These are phyloP conservation scores for Fusarium cicatricum DNA, from an alignment of 2,329 filamentous ascomycete species.

Conservation along the genomic window DNA sequence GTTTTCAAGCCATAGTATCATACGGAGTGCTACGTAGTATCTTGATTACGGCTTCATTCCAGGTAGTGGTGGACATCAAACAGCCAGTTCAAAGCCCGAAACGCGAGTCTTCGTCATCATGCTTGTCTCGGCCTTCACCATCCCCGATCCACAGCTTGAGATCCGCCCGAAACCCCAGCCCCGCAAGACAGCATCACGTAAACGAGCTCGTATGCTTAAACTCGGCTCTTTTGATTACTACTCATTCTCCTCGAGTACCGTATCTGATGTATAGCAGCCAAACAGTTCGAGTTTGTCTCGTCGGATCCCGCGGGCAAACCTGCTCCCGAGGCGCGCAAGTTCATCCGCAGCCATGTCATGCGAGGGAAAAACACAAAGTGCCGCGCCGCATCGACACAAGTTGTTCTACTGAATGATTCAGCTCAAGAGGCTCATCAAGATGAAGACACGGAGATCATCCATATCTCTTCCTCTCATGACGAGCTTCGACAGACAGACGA, in stretches of 20 bases:
- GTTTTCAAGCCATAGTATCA: too few relatives aligned
- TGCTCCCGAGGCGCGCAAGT: slow-evolving; percentile 35
- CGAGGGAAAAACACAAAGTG: slow-evolving; percentile 40
- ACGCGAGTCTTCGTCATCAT: slow-evolving; percentile 12
- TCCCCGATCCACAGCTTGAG: not conserved
- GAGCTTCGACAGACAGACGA: not conserved
- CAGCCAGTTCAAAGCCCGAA: not conserved
- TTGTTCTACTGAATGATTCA: not conserved
- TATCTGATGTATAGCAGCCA: slow-evolving; percentile 17
- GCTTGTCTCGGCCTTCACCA: slow-evolving; percentile 18
- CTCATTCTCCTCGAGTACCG: not conserved
- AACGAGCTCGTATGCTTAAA: slow-evolving; percentile 8
- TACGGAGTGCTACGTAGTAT: too few relatives aligned
- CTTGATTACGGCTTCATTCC: too few relatives aligned
- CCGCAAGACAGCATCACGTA: slow-evolving; percentile 12
- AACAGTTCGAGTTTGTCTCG: slow-evolving; percentile 42
- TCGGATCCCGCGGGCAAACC: slow-evolving; percentile 37
- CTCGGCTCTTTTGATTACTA: not conserved
- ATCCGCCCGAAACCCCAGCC: slow-evolving; percentile 4
- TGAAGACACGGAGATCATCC: not conserved
- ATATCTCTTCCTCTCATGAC: not conserved
- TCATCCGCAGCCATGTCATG: slow-evolving; percentile 43
- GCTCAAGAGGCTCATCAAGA: not conserved
- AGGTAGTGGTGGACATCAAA: too few relatives aligned
- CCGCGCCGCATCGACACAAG: not conserved